Percentiles rank a stretch among this genome's conserved stretches.
phyloP scores from a whole-genome alignment of 129 eudicot species.

The Chrysanthemum makinoi region DNA sequence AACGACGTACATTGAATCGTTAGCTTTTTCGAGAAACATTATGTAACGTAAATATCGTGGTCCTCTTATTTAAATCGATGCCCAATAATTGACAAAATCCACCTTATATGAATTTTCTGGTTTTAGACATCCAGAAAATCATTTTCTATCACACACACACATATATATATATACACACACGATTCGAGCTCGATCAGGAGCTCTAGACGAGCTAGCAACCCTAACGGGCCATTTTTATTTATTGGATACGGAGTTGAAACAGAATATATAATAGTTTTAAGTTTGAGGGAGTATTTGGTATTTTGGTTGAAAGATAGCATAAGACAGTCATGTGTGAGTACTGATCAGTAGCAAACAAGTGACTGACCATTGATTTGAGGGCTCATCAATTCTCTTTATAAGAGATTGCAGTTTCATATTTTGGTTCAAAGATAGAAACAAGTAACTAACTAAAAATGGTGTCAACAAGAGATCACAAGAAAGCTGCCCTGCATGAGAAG shows the following conservation, averaged over 20 bases:
- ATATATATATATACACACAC: background rate
- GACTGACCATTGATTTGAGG: slow-evolving; percentile 50
- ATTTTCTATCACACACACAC: background rate
- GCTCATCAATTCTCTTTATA: slow-evolving; percentile 47
- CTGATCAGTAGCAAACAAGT: slow-evolving; percentile 51
- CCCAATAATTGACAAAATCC: slow-evolving; percentile 7
- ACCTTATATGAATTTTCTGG: background rate
- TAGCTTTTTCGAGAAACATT: slow-evolving; percentile 20
- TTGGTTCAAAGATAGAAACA: slow-evolving; percentile 4
- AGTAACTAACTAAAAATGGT: slow-evolving; percentile 40
- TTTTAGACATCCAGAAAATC: background rate
- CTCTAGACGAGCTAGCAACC: background rate
- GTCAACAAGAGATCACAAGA: slow-evolving; percentile 83
- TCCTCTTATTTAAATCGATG: slow-evolving; percentile 12
- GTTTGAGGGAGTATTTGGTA: slow-evolving; percentile 29
- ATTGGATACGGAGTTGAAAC: background rate
- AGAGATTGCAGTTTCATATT: slow-evolving; percentile 29
- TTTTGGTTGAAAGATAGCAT: slow-evolving; percentile 31
- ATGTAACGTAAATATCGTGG: slow-evolving; percentile 23
- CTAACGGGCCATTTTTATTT: background rate
- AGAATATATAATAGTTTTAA: background rate
- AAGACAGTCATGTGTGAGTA: slow-evolving; percentile 38
- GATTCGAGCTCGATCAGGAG: background rate
- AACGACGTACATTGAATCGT: slow-evolving; percentile 10
- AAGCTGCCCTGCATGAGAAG: slow-evolving; percentile 91